Base-by-base conservation (phyloP, 441 rosid genomes). In the Aleurites moluccanus region DNA sequence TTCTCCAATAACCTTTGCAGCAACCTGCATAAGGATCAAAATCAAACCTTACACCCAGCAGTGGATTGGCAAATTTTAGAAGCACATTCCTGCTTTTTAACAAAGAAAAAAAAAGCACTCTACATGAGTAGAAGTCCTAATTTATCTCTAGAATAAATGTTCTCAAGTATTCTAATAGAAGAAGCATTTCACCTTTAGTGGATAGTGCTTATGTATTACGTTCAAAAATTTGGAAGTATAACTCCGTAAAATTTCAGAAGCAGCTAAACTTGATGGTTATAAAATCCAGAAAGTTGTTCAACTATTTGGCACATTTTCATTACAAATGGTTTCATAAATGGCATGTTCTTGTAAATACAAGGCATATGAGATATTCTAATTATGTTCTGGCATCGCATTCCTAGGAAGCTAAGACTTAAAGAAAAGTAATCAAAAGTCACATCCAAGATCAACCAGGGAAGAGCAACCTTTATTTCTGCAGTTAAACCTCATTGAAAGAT, bases 1-100 rank as follows among this genome's bases (percentile, higher is more conserved):
- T 88, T 96, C 99, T 81, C 98, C 97, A 33, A 96, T 89, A 73
- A 96, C 97, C 83, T 96, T 96, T 18, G 99, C 98, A 77, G 98
- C 98, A 65, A 96, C 99, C 98, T 96, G 90, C 69, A 79, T n/a
- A 77, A 63, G 72, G 56, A 79, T 70, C 50, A n/a, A 73, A 45
- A 9, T 73, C 20, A n/a, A n/a, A 53, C 2, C 70, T 52, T 40
- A 25, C n/a, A 13, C 44, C 10, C 49, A 38, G 20, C 16, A 30
- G 21, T 47, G 59, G n/a, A 21, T 64, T 56, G 10, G 20, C 20
- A 38, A n/a, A 14, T 53, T 33, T 62, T 16, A 49, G 10, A 21
- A 50, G 5, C 6, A 9, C 40, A 68, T 50, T 47, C 44, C 16
- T n/a, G 8, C 50, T 18, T 33, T 62, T 60, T 14, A 27, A 28